These are phyloP conservation scores for Hypomontagnella monticulosa DNA, from an alignment of 495 filamentous ascomycete species.

Conservation along the genomic window DNA sequence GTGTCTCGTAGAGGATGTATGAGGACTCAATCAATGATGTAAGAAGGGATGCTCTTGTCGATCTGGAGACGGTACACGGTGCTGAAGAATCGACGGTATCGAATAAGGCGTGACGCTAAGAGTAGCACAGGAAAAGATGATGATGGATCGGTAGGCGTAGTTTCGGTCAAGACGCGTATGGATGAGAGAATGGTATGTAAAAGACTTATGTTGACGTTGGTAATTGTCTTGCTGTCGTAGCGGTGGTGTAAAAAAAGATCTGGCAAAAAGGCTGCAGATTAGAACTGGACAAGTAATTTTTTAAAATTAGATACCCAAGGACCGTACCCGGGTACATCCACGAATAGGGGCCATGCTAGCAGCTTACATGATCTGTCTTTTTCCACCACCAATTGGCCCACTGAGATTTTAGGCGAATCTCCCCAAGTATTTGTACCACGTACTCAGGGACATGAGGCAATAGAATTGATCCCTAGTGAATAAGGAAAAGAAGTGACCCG, in stretches of 20 bases:
- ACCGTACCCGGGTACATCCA: conserved; percentile 26
- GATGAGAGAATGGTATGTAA: conserved; percentile 7
- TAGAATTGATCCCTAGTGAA: conserved; percentile 15
- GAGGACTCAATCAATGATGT: conserved; percentile 7
- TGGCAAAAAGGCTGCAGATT: conserved; percentile 25
- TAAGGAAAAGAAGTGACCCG: not conserved
- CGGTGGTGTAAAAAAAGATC: conserved; percentile 23
- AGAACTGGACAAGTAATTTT: conserved; percentile 32
- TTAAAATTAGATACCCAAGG: conserved; percentile 37
- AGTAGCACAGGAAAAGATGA: conserved; percentile 1
- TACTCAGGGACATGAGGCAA: conserved; percentile 1
- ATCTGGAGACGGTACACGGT: not conserved
- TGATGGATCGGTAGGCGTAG: not conserved
- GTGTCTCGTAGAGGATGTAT: conserved; percentile 26
- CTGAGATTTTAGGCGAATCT: conserved; percentile 29
- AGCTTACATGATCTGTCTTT: conserved; percentile 33
- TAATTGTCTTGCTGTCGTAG: conserved; percentile 9
- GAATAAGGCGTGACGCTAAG: not conserved
- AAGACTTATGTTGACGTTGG: conserved; percentile 5
- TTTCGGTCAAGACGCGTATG: conserved; percentile 8
- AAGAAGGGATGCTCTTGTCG: conserved; percentile 1
- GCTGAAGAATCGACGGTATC: not conserved
- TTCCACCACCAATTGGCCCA: conserved; percentile 32
- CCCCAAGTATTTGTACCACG: not conserved
- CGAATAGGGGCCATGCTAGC: conserved; percentile 36